Evolutionary conservation across 1,139 yeast genomes (phyloP).

Genomic region (Entelexis sorbosivorans): DNA sequence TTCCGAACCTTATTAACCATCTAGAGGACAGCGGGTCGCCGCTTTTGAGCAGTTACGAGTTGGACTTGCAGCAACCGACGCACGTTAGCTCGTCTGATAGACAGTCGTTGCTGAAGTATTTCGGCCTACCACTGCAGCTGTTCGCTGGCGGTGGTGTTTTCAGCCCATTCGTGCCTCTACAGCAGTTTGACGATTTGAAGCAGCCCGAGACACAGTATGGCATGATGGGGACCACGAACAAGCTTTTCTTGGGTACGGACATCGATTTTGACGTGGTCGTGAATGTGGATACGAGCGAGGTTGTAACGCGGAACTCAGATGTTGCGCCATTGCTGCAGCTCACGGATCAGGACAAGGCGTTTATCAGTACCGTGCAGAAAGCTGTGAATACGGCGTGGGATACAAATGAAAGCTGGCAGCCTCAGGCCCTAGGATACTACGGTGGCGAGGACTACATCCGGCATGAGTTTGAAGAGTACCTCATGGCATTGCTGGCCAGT

Average conservation of each 20-base stretch:
- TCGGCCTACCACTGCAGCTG: constrained; percentile 79
- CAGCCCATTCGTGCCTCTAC: constrained; percentile 86
- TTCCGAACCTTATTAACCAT: constrained; percentile 66
- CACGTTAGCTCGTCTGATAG: constrained; percentile 71
- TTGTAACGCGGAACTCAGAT: constrained; percentile 40
- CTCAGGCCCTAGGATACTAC: constrained; percentile 39
- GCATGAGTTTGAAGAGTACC: constrained; percentile 79
- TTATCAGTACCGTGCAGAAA: constrained; percentile 43
- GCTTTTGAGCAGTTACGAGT: constrained; percentile 45
- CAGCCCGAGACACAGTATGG: constrained; percentile 51
- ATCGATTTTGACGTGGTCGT: constrained; percentile 45
- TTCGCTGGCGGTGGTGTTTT: constrained; percentile 83
- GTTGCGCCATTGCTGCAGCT: constrained; percentile 41
- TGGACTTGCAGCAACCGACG: constrained; percentile 47
- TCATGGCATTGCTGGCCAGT: constrained; percentile 62
- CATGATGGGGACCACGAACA: constrained; percentile 80
- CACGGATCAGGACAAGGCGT: constrained; percentile 58
- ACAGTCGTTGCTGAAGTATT: constrained; percentile 60
- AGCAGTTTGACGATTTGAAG: constrained; percentile 67
- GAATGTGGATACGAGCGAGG: constrained; percentile 40
- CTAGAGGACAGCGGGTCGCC: constrained; percentile 78
- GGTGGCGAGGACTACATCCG: constrained; percentile 90
- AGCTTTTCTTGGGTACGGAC: constrained; percentile 62
- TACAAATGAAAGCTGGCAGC: constrained; percentile 38
- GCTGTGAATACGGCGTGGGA: constrained; percentile 30